A percentile compares a stretch with the other conserved stretches of the same genome.
Evolutionary conservation across 2,329 filamentous ascomycete species (phyloP).

Genomic region (Septoria petroselini): DNA sequence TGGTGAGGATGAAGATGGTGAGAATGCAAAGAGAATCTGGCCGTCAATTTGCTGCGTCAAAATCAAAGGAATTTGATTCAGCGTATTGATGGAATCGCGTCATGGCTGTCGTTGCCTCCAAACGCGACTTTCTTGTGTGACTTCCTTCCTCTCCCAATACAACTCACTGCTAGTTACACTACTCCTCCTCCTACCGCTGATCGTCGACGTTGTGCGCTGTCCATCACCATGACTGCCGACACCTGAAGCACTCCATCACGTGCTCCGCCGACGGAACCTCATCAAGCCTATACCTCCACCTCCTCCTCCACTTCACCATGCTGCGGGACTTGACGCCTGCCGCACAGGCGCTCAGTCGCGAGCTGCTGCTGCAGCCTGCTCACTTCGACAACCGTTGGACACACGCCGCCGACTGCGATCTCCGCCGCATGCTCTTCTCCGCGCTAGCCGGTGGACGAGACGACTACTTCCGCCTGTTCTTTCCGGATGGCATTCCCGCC

Average conservation of each 20-base stretch:
- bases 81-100: too few species aligned
- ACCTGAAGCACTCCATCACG: background rate
- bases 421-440: constrained; percentile 79
- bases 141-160: too few species aligned
- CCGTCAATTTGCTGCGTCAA: too few species aligned
- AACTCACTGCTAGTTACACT: background rate
- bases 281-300: too few species aligned
- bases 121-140: constrained; percentile 4
- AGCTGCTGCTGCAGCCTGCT: constrained; percentile 73
- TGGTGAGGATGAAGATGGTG: too few species aligned
- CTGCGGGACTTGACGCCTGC: constrained; percentile 39
- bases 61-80: too few species aligned
- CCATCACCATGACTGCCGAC: constrained; percentile 1
- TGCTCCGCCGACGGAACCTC: background rate
- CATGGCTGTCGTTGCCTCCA: too few species aligned
- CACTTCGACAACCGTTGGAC: constrained; percentile 73
- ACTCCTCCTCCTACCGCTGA: background rate
- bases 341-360: constrained; percentile 79
- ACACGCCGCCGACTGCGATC: constrained; percentile 64
- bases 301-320: background rate
- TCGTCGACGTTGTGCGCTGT: too few species aligned
- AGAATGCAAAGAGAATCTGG: too few species aligned
- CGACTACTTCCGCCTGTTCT: constrained; percentile 75
- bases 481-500: constrained; percentile 62
- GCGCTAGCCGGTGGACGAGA: constrained; percentile 74